These are phyloP conservation scores for Mycosphaerella arachidis DNA, from an alignment of 2,329 filamentous ascomycete genomes.

Conservation along the genomic window DNA sequence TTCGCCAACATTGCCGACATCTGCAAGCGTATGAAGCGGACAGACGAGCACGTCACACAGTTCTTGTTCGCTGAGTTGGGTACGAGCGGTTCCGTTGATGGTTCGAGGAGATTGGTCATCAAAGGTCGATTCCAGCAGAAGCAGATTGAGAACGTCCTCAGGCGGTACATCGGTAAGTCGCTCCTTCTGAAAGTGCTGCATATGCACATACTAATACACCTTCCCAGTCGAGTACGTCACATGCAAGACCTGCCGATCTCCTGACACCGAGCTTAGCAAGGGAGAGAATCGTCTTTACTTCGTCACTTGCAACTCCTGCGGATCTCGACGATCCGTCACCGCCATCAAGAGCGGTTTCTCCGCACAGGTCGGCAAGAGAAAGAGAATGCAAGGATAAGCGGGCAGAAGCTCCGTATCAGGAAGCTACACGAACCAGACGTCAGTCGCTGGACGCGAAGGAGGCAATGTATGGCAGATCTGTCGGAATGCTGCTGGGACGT, in stretches of 20 bases:
- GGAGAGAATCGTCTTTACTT: conserved; percentile 99
- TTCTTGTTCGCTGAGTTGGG: conserved; percentile 98
- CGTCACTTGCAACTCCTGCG: conserved; percentile 81
- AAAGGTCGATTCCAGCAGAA: conserved; percentile 99
- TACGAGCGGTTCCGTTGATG: conserved; percentile 93
- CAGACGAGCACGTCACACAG: conserved; percentile 85
- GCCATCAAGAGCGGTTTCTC: conserved; percentile 99
- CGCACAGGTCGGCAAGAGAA: conserved; percentile 97
- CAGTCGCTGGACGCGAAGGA: background rate
- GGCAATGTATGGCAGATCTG: background rate
- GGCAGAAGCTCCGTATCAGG: background rate
- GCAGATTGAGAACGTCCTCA: conserved; percentile 94
- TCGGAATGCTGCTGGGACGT: background rate
- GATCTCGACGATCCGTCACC: conserved; percentile 73
- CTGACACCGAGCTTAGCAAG: conserved; percentile 95
- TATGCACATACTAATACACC: conserved; percentile 22
- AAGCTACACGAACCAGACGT: background rate
- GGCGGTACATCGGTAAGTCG: conserved; percentile 83
- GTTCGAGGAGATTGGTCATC: conserved; percentile 88
- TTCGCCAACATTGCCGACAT: conserved; percentile 99
- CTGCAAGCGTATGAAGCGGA: conserved; percentile 98
- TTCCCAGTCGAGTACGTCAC: conserved; percentile 84
- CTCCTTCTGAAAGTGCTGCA: background rate
- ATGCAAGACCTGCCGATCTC: conserved; percentile 95
- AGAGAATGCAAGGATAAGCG: conserved; percentile 61